Evolutionary conservation across 1,284 basidiomycete genomes (phyloP).

Genomic region (Microbotryomycetes sp.): DNA sequence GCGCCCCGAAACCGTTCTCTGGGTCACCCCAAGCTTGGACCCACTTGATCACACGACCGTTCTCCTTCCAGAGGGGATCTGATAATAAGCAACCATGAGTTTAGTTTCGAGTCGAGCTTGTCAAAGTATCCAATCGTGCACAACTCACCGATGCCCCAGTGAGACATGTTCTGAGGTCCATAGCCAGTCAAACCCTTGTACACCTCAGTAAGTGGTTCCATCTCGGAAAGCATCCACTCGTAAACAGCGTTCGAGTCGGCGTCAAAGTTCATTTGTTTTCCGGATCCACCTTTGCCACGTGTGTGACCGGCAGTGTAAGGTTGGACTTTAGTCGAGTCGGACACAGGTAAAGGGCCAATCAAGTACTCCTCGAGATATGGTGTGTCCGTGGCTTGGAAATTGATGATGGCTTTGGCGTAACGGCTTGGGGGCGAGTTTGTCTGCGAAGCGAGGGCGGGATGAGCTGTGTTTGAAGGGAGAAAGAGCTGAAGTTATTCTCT

Average conservation of each 20-base stretch:
- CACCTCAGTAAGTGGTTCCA: conserved; percentile 39
- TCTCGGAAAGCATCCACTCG: conserved; percentile 18
- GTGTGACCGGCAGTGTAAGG: conserved; percentile 16
- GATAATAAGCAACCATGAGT: conserved; percentile 30
- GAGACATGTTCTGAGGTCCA: neutral
- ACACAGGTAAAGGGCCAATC: conserved; percentile 41
- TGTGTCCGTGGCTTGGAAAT: conserved; percentile 30
- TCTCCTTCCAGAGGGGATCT: conserved; percentile 41
- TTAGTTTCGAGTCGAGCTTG: neutral
- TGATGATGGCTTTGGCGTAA: conserved; percentile 37
- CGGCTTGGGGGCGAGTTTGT: conserved; percentile 31
- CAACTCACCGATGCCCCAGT: neutral
- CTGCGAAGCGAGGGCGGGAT: conserved; percentile 22
- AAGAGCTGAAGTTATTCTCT: neutral
- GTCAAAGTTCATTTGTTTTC: conserved; percentile 32
- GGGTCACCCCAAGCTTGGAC: conserved; percentile 19
- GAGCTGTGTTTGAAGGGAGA: conserved; percentile 8
- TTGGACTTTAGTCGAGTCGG: conserved; percentile 15
- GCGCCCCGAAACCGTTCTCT: conserved; percentile 31
- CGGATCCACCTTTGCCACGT: conserved; percentile 30
- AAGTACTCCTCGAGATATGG: conserved; percentile 38
- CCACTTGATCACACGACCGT: conserved; percentile 26
- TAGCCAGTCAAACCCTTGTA: neutral
- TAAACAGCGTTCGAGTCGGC: conserved; percentile 23
- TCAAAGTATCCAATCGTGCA: neutral